These are phyloP conservation scores for Trypanosoma brucei DNA, from an alignment of 208 protist genomes.

Conservation along the genomic window DNA sequence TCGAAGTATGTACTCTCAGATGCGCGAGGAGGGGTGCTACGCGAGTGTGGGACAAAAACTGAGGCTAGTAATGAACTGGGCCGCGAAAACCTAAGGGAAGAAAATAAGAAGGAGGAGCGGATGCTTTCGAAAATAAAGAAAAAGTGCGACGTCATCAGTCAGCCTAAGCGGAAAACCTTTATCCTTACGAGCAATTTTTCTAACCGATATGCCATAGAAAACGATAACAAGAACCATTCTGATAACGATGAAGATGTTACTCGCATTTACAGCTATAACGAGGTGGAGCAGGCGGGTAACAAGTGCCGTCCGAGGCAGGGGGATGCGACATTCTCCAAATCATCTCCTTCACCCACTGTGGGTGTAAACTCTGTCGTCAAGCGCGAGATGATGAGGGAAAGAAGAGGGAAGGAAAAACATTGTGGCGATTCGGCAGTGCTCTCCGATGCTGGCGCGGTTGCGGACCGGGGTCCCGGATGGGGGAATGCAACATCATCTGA, in stretches of 20 bases:
- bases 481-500: neutral
- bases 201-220: conserved; percentile 1
- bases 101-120: conserved; percentile 12
- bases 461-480: neutral
- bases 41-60: neutral
- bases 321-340: neutral
- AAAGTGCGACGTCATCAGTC: conserved; percentile 44
- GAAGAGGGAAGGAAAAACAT: neutral
- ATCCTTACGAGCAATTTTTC: conserved; percentile 62
- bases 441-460: neutral
- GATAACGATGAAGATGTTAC: conserved; percentile 56
- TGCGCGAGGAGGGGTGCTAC: neutral
- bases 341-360: neutral
- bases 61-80: neutral
- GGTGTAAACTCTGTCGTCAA: neutral
- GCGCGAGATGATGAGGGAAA: neutral
- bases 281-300: conserved; percentile 25
- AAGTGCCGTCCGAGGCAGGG: conserved; percentile 1
- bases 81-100: neutral
- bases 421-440: neutral
- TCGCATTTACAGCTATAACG: conserved; percentile 63
- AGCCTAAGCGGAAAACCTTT: conserved; percentile 41
- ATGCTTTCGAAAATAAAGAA: conserved; percentile 50
- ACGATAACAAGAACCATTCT: conserved; percentile 20
- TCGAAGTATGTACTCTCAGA: neutral